A percentile compares a stretch with the other conserved stretches of the same genome.
Conservation (phyloP, 495 filamentous ascomycete species). For the Tuber calosporum region DNA sequence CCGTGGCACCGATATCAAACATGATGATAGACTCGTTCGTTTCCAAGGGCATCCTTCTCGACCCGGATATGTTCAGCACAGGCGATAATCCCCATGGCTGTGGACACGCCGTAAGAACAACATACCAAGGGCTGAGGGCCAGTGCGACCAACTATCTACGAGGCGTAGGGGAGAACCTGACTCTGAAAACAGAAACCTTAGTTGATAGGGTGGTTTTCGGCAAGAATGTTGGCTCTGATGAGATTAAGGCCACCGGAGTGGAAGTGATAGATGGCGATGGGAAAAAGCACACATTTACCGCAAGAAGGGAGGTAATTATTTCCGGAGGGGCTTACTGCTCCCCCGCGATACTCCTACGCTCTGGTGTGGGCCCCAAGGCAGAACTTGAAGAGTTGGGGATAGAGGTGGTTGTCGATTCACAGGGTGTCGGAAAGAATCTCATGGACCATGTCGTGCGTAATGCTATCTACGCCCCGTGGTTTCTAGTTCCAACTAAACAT, state of each 20-base stretch:
- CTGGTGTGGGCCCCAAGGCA: slow-evolving; percentile 45
- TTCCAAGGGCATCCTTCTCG: slow-evolving; percentile 46
- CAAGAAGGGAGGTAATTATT: slow-evolving; percentile 47
- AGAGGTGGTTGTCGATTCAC: slow-evolving; percentile 43
- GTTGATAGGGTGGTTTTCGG: slow-evolving; percentile 43
- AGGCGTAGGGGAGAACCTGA: slow-evolving; percentile 40
- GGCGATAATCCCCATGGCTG: slow-evolving; percentile 49
- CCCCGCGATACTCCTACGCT: slow-evolving; percentile 49
- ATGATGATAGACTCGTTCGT: slow-evolving; percentile 48
- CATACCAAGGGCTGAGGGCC: slow-evolving; percentile 48
- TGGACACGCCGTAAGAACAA: slow-evolving; percentile 50
- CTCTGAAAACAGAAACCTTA: slow-evolving; percentile 43
- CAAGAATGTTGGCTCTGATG: slow-evolving; percentile 23
- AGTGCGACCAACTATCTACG: slow-evolving; percentile 49
- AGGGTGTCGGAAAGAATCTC: slow-evolving; percentile 48
- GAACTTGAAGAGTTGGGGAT: slow-evolving; percentile 44
- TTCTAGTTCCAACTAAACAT: not conserved
- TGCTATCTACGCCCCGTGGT: not conserved
- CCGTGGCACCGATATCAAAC: slow-evolving; percentile 49
- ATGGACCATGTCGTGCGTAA: slow-evolving; percentile 42
- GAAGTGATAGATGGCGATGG: slow-evolving; percentile 38
- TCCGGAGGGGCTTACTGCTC: slow-evolving; percentile 45
- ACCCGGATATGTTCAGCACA: slow-evolving; percentile 50
- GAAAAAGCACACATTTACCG: slow-evolving; percentile 16
- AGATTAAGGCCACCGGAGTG: slow-evolving; percentile 40